phyloP scores from a whole-genome alignment of 768 basidiomycete genomes.

The Mycena galericulata region DNA sequence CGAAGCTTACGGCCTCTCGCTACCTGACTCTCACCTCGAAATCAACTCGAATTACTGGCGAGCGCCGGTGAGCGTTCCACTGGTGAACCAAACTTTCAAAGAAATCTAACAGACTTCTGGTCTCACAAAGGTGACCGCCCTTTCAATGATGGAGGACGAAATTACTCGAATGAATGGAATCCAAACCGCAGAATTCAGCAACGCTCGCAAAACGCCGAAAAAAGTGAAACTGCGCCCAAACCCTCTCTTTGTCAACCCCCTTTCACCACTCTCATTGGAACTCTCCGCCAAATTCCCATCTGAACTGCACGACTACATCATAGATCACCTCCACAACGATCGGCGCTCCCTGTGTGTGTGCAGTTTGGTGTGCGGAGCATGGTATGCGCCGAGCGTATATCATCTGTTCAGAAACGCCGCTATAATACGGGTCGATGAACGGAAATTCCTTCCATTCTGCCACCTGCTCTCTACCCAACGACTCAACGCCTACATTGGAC shows the following conservation, averaged over 20 bases:
- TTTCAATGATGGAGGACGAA: too few relatives aligned
- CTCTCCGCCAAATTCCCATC: background rate
- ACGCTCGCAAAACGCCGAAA: background rate
- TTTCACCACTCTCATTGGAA: background rate
- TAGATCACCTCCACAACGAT: constrained; percentile 4
- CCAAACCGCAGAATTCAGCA: too few relatives aligned
- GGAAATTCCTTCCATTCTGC: constrained; percentile 9
- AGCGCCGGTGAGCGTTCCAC: too few relatives aligned
- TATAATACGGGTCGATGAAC: background rate
- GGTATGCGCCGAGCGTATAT: constrained; percentile 2
- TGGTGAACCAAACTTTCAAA: too few relatives aligned
- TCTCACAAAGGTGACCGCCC: too few relatives aligned
- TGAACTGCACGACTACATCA: constrained; percentile 12
- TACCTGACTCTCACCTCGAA: too few relatives aligned
- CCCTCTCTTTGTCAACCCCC: background rate
- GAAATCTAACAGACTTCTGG: too few relatives aligned
- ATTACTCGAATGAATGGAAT: too few relatives aligned
- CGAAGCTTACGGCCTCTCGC: too few relatives aligned
- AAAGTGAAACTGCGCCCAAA: background rate
- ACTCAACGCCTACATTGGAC: constrained; percentile 16
- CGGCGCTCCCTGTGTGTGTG: background rate
- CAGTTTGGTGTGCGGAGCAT: background rate
- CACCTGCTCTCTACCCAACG: constrained; percentile 11
- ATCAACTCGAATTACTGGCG: too few relatives aligned
- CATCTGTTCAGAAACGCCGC: background rate